Base-by-base conservation (phyloP, 768 basidiomycete species). In the Rhizopogon vesiculosus region DNA sequence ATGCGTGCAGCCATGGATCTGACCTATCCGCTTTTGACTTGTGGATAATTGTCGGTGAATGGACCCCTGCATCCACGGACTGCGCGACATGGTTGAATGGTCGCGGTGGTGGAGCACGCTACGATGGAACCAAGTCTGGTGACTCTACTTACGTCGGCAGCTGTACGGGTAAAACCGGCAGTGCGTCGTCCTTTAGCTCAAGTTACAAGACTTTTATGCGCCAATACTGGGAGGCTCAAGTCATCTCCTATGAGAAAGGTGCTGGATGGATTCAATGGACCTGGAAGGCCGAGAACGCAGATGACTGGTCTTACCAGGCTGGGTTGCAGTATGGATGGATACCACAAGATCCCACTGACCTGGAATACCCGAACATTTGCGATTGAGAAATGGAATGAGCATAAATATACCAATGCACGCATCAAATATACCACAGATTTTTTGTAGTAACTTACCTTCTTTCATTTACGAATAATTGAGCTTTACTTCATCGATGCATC, bases 71-170 rank as follows among this genome's bases (percentile, higher is more conserved):
- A 0, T 69, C 77, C 8, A 90, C 87, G 0, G 89, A 90, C 66
- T 93, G 90, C 62, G 85, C 90, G 0, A 69, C 70, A 61, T 92
- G 87, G 86, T 74, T 93, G 7, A 93, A 92, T 64, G 91, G 91
- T 0, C 77, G 88, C 42, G 85, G 84, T 19, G 74, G 79, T 39
- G 89, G 89, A 12, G 72, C 85, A 0, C 77, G 86, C 16, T 90
- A 86, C 84, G 86, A 91, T 55, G 80, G 79, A 10, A 80, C 79
- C 3, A 76, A 13, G 7, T 28, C 52, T 3, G 51, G 39, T 25
- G 25, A 25, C 25, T 19, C 54, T 6, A 38, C 54, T 10, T 0
- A 1, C 2, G 54, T 42, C 16, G 54, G 54, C 40, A 55, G 51
- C 40, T 93, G 91, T 63, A 64, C 65, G 3, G 80, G 81, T 7